Evolutionary conservation across 305 asterid genomes (phyloP).

Genomic region (Solanum aculeatissimum): DNA sequence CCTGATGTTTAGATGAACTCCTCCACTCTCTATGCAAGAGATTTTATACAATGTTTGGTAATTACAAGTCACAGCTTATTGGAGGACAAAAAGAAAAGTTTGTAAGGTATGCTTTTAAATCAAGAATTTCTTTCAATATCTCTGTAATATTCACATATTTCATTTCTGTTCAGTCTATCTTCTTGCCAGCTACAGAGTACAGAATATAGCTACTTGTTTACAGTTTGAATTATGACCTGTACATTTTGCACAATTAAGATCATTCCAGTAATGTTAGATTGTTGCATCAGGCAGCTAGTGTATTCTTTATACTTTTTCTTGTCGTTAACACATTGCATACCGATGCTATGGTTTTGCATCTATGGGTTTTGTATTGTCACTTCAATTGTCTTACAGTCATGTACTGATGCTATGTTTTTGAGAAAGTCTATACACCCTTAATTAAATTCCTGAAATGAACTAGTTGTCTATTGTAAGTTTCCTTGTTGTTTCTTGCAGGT

Average conservation of each 20-base stretch:
- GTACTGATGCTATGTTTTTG: not conserved
- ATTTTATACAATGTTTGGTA: constrained; percentile 40
- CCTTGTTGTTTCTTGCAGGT: constrained; percentile 23
- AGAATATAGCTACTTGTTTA: not conserved
- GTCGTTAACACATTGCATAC: not conserved
- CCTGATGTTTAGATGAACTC: constrained; percentile 10
- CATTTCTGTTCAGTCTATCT: not conserved
- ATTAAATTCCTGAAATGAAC: not conserved
- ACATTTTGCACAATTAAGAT: not conserved
- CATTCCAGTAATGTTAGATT: not conserved
- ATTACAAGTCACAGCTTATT: constrained; percentile 50
- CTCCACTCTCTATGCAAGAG: constrained; percentile 20
- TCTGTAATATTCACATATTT: not conserved
- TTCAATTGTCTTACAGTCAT: not conserved
- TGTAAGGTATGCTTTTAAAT: constrained; percentile 38
- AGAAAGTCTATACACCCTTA: not conserved
- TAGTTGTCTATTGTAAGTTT: constrained; percentile 1
- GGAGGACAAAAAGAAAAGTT: constrained; percentile 79
- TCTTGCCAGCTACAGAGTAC: not conserved
- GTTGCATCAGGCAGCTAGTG: not conserved
- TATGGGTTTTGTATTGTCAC: not conserved
- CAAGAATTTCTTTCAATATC: not conserved
- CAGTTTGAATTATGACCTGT: not conserved
- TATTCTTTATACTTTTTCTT: not conserved
- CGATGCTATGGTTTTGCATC: not conserved